Evolutionary conservation across 148 eudicot genomes (phyloP).

Genomic region (Rhododendron henanense): DNA sequence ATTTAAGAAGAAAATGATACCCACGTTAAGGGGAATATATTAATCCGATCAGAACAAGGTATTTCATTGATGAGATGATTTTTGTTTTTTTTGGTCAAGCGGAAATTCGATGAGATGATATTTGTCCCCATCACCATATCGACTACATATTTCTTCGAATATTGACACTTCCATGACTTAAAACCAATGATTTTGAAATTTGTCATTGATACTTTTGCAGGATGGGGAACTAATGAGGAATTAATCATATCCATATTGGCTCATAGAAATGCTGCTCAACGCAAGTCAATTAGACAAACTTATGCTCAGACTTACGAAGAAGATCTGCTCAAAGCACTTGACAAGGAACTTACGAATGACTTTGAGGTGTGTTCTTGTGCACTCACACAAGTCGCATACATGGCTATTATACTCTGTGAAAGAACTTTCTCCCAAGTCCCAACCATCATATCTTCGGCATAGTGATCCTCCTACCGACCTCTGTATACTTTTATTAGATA

Average conservation of each 20-base stretch:
- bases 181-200: neutral
- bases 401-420: neutral
- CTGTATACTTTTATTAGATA: neutral
- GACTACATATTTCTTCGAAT: neutral
- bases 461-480: neutral
- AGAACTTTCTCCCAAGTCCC: neutral
- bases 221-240: slow-evolving; percentile 64
- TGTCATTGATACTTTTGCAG: slow-evolving; percentile 14
- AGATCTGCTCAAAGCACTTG: slow-evolving; percentile 57
- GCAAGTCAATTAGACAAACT: slow-evolving; percentile 36
- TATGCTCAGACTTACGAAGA: slow-evolving; percentile 43
- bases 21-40: neutral
- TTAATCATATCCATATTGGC: slow-evolving; percentile 45
- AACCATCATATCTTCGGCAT: neutral
- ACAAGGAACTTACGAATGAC: slow-evolving; percentile 45
- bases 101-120: neutral
- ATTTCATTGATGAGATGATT: neutral
- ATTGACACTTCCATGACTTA: neutral
- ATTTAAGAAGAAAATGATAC: neutral
- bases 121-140: neutral
- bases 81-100: neutral
- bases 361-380: slow-evolving; percentile 41
- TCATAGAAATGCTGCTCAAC: slow-evolving; percentile 50
- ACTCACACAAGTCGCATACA: neutral
- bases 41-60: neutral